A percentile compares a stretch with the other conserved stretches of the same genome.
phyloP scores from a whole-genome alignment of 352 stramenopile species.

The Globisporangium paddicum region DNA sequence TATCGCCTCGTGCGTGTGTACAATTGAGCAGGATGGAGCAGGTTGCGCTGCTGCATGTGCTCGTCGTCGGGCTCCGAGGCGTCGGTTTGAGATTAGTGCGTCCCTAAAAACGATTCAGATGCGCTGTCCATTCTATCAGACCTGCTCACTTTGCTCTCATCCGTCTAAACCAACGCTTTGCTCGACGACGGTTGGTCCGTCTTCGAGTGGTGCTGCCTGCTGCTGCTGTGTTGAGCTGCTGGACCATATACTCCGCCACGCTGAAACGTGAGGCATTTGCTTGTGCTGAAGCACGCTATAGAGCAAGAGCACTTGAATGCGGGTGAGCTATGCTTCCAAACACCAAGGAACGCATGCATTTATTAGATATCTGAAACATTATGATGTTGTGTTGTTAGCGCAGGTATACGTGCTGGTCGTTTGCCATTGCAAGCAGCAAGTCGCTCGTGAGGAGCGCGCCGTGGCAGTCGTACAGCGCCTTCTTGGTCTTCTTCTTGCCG shows the following conservation, averaged over 20 bases:
- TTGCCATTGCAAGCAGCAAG: conserved; percentile 18
- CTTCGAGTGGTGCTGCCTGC: no score
- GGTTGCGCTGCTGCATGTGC: conserved; percentile 35
- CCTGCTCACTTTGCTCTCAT: not conserved
- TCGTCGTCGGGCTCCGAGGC: conserved; percentile 34
- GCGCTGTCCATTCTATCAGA: not conserved
- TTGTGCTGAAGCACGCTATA: no score
- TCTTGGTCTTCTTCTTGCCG: conserved; percentile 10
- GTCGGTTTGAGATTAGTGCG: conserved; percentile 40
- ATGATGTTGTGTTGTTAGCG: conserved; percentile 9
- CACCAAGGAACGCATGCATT: no score
- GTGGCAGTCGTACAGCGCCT: conserved; percentile 24
- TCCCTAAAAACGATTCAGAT: not conserved
- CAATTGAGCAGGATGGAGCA: conserved; percentile 28
- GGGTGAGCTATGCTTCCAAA: no score
- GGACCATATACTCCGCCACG: no score
- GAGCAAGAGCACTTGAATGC: no score
- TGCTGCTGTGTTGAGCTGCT: no score
- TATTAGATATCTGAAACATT: no score
- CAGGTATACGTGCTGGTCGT: conserved; percentile 30
- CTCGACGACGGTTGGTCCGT: no score
- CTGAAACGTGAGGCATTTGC: no score
- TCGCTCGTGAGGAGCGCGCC: conserved; percentile 20
- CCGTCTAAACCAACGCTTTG: no score
- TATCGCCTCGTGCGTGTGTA: not conserved